Conservation (phyloP, 179 eudicot species). For the Silene noctiflora region DNA sequence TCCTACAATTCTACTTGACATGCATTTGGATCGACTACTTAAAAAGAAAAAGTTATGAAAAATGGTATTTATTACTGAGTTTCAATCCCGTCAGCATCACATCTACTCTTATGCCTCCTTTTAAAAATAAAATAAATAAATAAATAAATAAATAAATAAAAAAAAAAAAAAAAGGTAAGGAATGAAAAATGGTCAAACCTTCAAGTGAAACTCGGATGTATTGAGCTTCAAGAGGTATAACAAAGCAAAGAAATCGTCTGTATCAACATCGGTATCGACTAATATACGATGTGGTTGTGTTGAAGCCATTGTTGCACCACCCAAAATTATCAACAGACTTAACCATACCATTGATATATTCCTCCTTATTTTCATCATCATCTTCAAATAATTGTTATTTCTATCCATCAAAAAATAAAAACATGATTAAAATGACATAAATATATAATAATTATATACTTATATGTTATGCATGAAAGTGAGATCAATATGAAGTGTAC, state of each 20-base stretch:
- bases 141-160: no score
- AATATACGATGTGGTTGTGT: constrained; percentile 33
- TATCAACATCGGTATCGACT: constrained; percentile 67
- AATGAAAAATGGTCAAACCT: constrained; percentile 34
- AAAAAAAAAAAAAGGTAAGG: background rate
- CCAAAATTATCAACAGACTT: background rate
- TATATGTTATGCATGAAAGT: background rate
- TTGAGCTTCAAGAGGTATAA: constrained; percentile 74
- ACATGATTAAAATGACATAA: no score
- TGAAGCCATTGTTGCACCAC: background rate
- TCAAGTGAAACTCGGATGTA: constrained; percentile 54
- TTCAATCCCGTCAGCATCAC: no score
- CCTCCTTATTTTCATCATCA: background rate
- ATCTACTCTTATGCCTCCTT: no score
- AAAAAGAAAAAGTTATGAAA: no score
- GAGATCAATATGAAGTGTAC: background rate
- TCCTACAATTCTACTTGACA: no score
- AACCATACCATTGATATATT: background rate
- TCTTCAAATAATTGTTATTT: background rate
- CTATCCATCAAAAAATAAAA: background rate
- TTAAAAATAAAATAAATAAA: no score
- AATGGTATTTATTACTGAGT: no score
- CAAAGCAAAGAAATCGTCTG: constrained; percentile 69
- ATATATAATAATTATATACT: no score
- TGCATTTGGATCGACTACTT: no score